Evolutionary conservation across 805 yeast species (phyloP), one percentile per base, ranked within the genome.

Genomic region (Ogataea pilisensis): DNA sequence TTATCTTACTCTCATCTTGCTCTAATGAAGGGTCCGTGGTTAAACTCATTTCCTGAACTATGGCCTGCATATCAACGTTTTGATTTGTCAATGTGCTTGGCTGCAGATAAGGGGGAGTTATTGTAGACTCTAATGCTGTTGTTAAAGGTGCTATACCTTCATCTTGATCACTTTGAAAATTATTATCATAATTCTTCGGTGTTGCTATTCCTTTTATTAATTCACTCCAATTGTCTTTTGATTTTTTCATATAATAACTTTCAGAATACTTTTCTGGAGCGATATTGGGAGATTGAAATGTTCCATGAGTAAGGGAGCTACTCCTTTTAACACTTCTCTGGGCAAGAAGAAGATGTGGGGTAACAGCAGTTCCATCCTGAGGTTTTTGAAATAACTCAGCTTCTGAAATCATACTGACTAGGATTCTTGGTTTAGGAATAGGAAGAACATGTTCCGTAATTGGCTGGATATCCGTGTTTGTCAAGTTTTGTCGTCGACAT

Each of bases 351-450:
- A 50, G 33, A 36, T 50, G 54, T 1, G 54, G 54, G 4, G 54
- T 50, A 2, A 43, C n/a, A 5, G 25, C 38, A 1, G 44, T 31
- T 5, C 50, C 51, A 4, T 39, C 47, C 14, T 50, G 51, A 2
- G 49, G 46, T 24, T 50, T 47, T 29, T 50, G 54, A 34, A 50
- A 50, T 7, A 50, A 38, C 13, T 50, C 54, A 11, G 50, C 43
- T 14, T 50, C 54, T 2, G 53, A 48, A 17, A 49, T 44, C 44
- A 42, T 45, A 19, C 44, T 44, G 7, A 34, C 31, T 11, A 42
- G 31, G 7, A 41, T 30, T 31, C 26, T 46, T 29, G 28, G 45
- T 37, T 21, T 44, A 25, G 38, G 46, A n/a, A 18, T n/a, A 8
- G 20, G 39, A 11, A 29, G 14, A 6, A 16, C 17, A n/a, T 29